Evolutionary conservation across 1,139 yeast genomes (phyloP).

Genomic region (Saccharomycopsis phalli): DNA sequence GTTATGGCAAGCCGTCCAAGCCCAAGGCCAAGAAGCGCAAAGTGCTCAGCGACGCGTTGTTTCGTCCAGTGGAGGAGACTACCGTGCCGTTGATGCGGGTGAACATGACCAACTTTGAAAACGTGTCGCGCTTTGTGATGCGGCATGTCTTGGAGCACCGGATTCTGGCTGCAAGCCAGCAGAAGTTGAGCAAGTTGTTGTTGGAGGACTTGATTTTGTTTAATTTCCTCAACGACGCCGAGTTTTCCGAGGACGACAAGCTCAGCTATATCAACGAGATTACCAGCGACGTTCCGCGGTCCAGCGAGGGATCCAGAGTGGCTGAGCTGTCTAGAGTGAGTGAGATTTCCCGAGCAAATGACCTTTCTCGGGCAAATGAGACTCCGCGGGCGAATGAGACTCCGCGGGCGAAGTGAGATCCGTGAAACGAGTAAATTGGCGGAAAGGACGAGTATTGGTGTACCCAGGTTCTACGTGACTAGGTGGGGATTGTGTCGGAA

Average conservation of each 20-base stretch:
- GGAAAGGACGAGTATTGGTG: too few relatives aligned
- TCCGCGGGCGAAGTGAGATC: too few relatives aligned
- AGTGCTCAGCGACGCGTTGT: background rate
- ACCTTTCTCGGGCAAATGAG: too few relatives aligned
- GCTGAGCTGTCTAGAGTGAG: too few relatives aligned
- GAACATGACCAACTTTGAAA: conserved; percentile 5
- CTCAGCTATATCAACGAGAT: conserved; percentile 10
- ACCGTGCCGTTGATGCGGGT: background rate
- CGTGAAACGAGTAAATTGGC: too few relatives aligned
- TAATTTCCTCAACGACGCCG: conserved; percentile 9
- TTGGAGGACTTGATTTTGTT: conserved; percentile 12
- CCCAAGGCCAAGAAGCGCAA: background rate
- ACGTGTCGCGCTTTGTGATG: conserved; percentile 12
- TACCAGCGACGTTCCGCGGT: too few relatives aligned
- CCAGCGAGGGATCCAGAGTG: too few relatives aligned
- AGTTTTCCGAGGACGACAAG: conserved; percentile 8
- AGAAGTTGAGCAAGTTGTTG: conserved; percentile 6
- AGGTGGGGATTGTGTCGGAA: too few relatives aligned
- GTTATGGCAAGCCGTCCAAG: conserved; percentile 9
- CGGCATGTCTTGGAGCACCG: conserved; percentile 9
- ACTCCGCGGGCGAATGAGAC: too few relatives aligned
- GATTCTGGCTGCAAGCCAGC: conserved; percentile 5
- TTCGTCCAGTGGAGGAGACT: background rate
- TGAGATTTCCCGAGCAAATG: too few relatives aligned
- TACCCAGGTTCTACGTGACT: too few relatives aligned